Base-by-base conservation (phyloP, 345 rosid genomes). In the Microthlaspi erraticum region DNA sequence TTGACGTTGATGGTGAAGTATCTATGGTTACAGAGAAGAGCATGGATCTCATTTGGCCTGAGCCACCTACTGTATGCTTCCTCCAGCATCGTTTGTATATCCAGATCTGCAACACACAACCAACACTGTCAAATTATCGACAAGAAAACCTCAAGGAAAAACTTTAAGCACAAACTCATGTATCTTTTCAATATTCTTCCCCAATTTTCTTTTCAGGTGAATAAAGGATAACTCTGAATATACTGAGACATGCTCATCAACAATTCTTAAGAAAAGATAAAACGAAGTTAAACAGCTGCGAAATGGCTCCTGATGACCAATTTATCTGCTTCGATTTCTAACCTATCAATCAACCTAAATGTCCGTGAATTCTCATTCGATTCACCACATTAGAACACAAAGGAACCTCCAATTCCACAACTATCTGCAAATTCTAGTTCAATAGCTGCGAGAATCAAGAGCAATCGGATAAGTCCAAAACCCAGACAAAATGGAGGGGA, bases 31-130 rank as follows among this genome's bases (percentile, higher is more conserved):
- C 87, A 89, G 16, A 95, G 90, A 29, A 90, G 74, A 26, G 99
- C 99, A 56, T 87, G 93, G 64, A 94, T 91, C 84, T 94, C 99
- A 74, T 95, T 95, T 5, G 99, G 99, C 23, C 98, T 87, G 43
- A 95, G 93, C 99, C 99, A 95, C 83, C 98, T 86, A 8, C 80
- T 63, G 62, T 67, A 78, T 13, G 98, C 93, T 78, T 95, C 99
- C 74, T 82, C 91, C 83, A 66, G 31, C 71, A 88, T 84, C 53
- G 13, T 74, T 14, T 10, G 66, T 60, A 88, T 74, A 80, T 94
- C 98, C 72, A 95, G 81, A 83, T 89, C 99, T 92, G 90, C 60
- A 36, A 70, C 10, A 75, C 8, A 34, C 10, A 72, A 39, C 56
- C 70, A 48, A 44, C 64, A 54, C 23, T 16, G n/a, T 34, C 23